Evolutionary conservation across 768 basidiomycete species (phyloP).

Genomic region (Kondoa malvinella): DNA sequence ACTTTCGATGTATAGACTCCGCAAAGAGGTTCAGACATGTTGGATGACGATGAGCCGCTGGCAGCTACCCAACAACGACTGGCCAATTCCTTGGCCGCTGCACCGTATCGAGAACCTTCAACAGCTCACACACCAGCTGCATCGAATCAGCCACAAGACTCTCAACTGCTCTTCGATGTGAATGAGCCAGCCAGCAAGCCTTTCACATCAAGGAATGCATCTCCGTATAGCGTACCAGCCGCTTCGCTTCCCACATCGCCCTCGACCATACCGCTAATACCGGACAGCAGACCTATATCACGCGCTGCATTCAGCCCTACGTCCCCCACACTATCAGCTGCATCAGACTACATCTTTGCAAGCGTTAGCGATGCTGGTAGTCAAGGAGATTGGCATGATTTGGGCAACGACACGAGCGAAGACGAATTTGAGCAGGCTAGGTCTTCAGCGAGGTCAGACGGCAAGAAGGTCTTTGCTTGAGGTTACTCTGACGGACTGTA

Average conservation of each 20-base stretch:
- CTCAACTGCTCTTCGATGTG: background rate
- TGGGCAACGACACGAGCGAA: background rate
- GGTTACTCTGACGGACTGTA: no score
- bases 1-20: background rate
- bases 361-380: no score
- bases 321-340: no score
- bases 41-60: background rate
- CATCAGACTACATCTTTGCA: no score
- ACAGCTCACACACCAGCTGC: no score
- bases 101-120: no score
- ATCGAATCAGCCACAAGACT: background rate
- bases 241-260: background rate
- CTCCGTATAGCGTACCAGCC: background rate
- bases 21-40: background rate
- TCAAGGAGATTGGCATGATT: background rate
- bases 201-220: background rate
- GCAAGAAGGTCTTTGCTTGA: no score
- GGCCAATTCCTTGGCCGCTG: background rate
- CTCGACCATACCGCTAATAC: background rate
- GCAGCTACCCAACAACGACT: background rate
- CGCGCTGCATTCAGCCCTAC: no score
- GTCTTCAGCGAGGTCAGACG: no score
- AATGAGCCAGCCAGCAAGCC: background rate
- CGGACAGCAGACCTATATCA: no score
- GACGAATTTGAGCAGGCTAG: no score